phyloP scores from a whole-genome alignment of 1,139 yeast genomes.

The Suhomyces kunorum region DNA sequence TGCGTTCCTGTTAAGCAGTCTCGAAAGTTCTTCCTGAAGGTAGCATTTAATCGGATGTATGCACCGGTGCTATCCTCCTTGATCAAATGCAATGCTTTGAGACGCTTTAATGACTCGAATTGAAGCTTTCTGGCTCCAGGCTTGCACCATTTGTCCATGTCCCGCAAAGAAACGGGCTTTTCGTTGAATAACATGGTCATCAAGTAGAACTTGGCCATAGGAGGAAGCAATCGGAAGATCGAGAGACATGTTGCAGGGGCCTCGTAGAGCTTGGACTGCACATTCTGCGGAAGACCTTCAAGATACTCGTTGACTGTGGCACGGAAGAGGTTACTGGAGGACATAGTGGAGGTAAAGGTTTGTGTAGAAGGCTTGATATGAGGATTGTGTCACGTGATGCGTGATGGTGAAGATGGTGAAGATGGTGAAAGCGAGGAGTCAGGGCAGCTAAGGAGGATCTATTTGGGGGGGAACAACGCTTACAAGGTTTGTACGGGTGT shows the following conservation, averaged over 20 bases:
- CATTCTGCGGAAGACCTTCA: conserved; percentile 83
- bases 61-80: conserved; percentile 61
- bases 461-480: too few relatives aligned
- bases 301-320: conserved; percentile 86
- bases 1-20: conserved; percentile 84
- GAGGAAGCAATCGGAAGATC: conserved; percentile 81
- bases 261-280: conserved; percentile 73
- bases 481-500: too few relatives aligned
- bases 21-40: conserved; percentile 72
- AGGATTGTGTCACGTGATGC: conserved; percentile 1
- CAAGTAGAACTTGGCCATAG: conserved; percentile 83
- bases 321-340: conserved; percentile 54
- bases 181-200: conserved; percentile 87
- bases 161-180: conserved; percentile 64
- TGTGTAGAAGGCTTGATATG: neutral
- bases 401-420: neutral
- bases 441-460: too few relatives aligned
- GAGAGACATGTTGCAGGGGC: conserved; percentile 94
- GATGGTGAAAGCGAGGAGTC: neutral
- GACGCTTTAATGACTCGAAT: conserved; percentile 75
- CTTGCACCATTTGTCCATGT: conserved; percentile 76
- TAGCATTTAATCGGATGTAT: conserved; percentile 64
- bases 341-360: conserved; percentile 20
- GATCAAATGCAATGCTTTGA: conserved; percentile 73
- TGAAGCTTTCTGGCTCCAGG: conserved; percentile 56